Percentiles rank a stretch among this genome's conserved stretches.
These are phyloP conservation scores for Didymella sp. DNA, from an alignment of 2,329 filamentous ascomycete species.

Conservation along the genomic window DNA sequence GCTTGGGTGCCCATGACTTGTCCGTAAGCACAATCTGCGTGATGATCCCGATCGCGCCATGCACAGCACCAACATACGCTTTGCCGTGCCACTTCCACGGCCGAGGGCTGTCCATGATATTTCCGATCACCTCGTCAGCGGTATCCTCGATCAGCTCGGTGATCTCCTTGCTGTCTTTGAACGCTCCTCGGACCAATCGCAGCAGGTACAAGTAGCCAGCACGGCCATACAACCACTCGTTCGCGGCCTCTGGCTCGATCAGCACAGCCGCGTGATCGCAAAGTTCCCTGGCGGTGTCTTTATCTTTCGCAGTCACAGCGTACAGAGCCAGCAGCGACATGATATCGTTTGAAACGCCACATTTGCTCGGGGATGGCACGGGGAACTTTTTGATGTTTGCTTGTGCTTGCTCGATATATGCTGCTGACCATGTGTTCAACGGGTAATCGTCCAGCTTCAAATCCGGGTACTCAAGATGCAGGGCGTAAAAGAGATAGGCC, in stretches of 20 bases:
- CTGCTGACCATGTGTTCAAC: slow-evolving; percentile 58
- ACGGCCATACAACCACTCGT: slow-evolving; percentile 72
- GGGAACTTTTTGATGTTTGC: slow-evolving; percentile 58
- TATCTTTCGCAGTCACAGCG: slow-evolving; percentile 58
- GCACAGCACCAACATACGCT: slow-evolving; percentile 69
- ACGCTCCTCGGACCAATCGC: slow-evolving; percentile 66
- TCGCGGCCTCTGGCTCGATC: slow-evolving; percentile 56
- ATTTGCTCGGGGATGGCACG: slow-evolving; percentile 55
- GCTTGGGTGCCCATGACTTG: slow-evolving; percentile 60
- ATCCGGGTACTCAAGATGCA: slow-evolving; percentile 58
- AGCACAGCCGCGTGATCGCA: slow-evolving; percentile 59
- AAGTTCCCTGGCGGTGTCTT: slow-evolving; percentile 58
- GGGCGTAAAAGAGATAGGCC: slow-evolving; percentile 58
- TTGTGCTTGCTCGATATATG: slow-evolving; percentile 59
- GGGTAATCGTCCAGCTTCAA: slow-evolving; percentile 55
- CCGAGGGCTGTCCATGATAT: slow-evolving; percentile 62
- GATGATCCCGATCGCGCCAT: slow-evolving; percentile 73
- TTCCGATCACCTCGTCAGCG: slow-evolving; percentile 64
- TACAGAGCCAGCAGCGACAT: slow-evolving; percentile 59
- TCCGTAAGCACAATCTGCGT: slow-evolving; percentile 70
- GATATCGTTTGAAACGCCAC: slow-evolving; percentile 60
- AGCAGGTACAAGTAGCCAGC: slow-evolving; percentile 73
- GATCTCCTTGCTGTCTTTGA: slow-evolving; percentile 58
- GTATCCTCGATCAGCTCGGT: slow-evolving; percentile 61
- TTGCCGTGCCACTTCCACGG: slow-evolving; percentile 71